Conservation (phyloP, 495 filamentous ascomycete genomes). For the Gamarada debralockiae region DNA sequence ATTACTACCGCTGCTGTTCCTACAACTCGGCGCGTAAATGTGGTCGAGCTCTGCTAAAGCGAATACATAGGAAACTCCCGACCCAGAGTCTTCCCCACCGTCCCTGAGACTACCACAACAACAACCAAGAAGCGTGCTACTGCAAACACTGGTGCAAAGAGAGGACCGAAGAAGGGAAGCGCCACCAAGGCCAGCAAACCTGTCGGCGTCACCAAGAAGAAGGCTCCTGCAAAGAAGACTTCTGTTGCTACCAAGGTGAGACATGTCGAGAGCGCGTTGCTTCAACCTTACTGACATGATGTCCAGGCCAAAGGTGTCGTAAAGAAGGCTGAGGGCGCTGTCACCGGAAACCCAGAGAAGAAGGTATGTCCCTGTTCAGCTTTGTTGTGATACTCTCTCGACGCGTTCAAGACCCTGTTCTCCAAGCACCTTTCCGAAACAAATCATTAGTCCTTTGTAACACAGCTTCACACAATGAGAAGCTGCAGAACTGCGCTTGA, state of each 20-base stretch:
- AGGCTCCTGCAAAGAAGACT: conserved; percentile 45
- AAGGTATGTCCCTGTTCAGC: conserved; percentile 20
- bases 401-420: conserved; percentile 23
- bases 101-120: conserved; percentile 45
- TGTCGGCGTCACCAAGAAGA: conserved; percentile 50
- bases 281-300: conserved; percentile 24
- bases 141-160: conserved; percentile 42
- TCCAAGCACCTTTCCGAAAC: conserved; percentile 2
- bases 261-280: not conserved
- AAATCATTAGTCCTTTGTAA: not conserved
- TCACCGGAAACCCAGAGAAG: conserved; percentile 22
- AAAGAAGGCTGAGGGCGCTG: conserved; percentile 36
- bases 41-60: conserved; percentile 14
- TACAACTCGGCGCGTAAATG: conserved; percentile 21
- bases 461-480: not conserved
- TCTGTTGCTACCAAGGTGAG: conserved; percentile 43
- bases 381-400: conserved; percentile 18
- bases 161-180: conserved; percentile 24
- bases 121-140: conserved; percentile 32
- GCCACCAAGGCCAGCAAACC: conserved; percentile 29
- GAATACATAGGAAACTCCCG: conserved; percentile 42
- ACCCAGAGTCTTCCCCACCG: conserved; percentile 47
- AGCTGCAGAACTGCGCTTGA: too few relatives aligned
- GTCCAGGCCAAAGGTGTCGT: conserved; percentile 42
- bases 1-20: not conserved